These are phyloP conservation scores for Dendrobium huoshanense DNA, from an alignment of 106 monocot genomes.

Conservation along the genomic window DNA sequence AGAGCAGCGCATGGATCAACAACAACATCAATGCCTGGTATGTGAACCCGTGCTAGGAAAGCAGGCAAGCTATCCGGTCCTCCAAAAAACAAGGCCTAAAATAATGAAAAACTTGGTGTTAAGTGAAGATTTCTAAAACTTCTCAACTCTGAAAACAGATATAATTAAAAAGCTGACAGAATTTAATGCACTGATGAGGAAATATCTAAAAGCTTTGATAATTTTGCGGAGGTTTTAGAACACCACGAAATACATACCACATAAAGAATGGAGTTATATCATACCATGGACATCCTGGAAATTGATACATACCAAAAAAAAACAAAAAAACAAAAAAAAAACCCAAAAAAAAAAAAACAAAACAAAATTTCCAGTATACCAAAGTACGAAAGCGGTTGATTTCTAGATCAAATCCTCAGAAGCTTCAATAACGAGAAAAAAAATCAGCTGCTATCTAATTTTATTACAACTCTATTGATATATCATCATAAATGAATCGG, in stretches of 20 bases:
- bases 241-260: neutral
- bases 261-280: neutral
- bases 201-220: neutral
- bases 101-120: neutral
- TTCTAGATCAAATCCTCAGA: too few relatives aligned
- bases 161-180: neutral
- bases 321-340: too few relatives aligned
- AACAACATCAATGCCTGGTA: slow-evolving; percentile 64
- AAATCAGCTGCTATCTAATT: neutral
- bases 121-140: neutral
- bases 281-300: too few relatives aligned
- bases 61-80: slow-evolving; percentile 74
- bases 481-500: neutral
- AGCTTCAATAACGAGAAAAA: too few relatives aligned
- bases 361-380: too few relatives aligned
- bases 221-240: neutral
- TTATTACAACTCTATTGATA: neutral
- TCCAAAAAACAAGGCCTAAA: slow-evolving; percentile 92
- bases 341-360: too few relatives aligned
- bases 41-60: slow-evolving; percentile 52
- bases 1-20: slow-evolving; percentile 93
- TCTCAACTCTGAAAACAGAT: neutral
- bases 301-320: too few relatives aligned
- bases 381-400: too few relatives aligned
- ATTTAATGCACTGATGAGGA: neutral